Conservation (phyloP, 2,329 filamentous ascomycete genomes). For the Ascochyta pisi region DNA sequence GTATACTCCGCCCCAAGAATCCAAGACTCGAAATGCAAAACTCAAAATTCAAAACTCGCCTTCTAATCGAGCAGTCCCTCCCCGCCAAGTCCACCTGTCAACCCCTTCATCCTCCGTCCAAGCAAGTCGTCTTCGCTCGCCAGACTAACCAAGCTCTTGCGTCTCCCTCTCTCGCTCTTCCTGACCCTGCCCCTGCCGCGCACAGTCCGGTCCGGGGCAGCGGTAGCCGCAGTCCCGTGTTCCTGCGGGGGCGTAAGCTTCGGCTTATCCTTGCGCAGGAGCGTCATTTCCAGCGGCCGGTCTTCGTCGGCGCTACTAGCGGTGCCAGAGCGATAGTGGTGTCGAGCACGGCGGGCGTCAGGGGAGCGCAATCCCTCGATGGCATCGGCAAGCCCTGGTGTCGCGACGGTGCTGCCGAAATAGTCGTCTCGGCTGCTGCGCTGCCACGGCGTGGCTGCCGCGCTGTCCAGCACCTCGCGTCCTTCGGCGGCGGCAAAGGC, state of each 20-base stretch:
- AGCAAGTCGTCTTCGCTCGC: conserved; percentile 58
- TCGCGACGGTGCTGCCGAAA: conserved; percentile 65
- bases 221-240: not conserved
- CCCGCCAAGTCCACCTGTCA: conserved; percentile 52
- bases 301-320: conserved; percentile 82
- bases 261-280: conserved; percentile 34
- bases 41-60: not conserved
- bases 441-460: conserved; percentile 20
- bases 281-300: conserved; percentile 77
- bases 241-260: conserved; percentile 26
- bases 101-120: conserved; percentile 56
- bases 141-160: conserved; percentile 54
- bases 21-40: not conserved
- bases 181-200: conserved; percentile 35
- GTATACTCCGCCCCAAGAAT: no score
- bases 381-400: conserved; percentile 77
- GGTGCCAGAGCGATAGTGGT: conserved; percentile 58
- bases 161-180: conserved; percentile 39
- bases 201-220: conserved; percentile 5
- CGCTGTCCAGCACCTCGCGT: conserved; percentile 10
- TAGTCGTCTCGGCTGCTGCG: conserved; percentile 82
- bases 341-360: conserved; percentile 42
- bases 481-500: conserved; percentile 64
- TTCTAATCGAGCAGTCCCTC: conserved; percentile 12
- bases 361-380: conserved; percentile 59